A percentile compares a stretch with the other conserved stretches of the same genome.
Evolutionary conservation across 2,329 filamentous ascomycete species (phyloP).

Genomic region (Ophiocordyceps camponoti-leonardi): DNA sequence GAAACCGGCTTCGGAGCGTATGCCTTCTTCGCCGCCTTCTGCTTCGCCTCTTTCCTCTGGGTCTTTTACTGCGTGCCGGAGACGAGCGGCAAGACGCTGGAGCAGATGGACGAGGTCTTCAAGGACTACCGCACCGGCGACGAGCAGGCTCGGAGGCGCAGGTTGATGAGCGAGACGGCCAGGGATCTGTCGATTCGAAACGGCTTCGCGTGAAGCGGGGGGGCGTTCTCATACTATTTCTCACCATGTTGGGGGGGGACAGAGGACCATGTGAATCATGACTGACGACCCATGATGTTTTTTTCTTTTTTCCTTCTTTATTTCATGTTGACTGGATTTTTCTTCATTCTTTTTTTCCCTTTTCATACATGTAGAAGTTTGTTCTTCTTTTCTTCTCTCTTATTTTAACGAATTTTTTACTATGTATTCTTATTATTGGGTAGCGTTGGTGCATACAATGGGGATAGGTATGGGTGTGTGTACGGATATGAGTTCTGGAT

Average conservation of each 20-base stretch:
- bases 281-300: no score
- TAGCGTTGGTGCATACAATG: no score
- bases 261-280: no score
- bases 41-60: slow-evolving; percentile 35
- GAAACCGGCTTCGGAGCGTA: slow-evolving; percentile 32
- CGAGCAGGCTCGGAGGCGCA: slow-evolving; percentile 4
- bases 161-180: slow-evolving; percentile 2
- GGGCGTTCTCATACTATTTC: no score
- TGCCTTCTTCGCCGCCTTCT: slow-evolving; percentile 41
- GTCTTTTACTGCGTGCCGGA: slow-evolving; percentile 38
- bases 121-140: slow-evolving; percentile 9
- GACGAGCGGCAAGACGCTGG: slow-evolving; percentile 34
- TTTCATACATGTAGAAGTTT: not conserved
- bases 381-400: not conserved
- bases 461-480: no score
- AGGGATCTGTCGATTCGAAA: not conserved
- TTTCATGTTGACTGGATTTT: no score
- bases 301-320: not conserved
- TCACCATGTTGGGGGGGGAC: no score
- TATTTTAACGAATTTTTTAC: no score
- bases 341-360: no score
- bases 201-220: not conserved
- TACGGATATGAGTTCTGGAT: no score
- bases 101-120: slow-evolving; percentile 31
- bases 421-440: not conserved